These are phyloP conservation scores for Rehmannia glutinosa DNA, from an alignment of 257 asterid genomes.

Conservation along the genomic window DNA sequence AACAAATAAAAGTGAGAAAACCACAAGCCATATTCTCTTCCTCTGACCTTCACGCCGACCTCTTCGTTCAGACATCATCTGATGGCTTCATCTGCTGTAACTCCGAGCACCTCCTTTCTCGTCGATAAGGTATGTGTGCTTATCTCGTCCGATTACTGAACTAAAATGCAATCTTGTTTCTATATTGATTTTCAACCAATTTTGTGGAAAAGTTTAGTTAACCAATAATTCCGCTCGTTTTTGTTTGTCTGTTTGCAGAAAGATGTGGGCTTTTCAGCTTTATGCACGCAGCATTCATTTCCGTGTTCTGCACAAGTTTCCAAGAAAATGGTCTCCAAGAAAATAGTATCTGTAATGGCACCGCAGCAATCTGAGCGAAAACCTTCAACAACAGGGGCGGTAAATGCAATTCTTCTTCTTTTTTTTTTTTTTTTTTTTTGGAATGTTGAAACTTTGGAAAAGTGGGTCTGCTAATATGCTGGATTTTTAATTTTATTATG, in stretches of 20 bases:
- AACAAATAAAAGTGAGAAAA: not conserved
- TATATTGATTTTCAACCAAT: not conserved
- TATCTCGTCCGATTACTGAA: not conserved
- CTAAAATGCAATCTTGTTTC: not conserved
- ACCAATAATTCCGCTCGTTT: not conserved
- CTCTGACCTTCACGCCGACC: not conserved
- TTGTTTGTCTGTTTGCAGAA: constrained; percentile 37
- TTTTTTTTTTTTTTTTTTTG: not conserved
- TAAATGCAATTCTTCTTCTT: constrained; percentile 5
- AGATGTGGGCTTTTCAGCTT: constrained; percentile 52
- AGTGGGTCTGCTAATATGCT: constrained; percentile 12
- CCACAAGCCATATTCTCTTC: not conserved
- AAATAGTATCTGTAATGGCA: constrained; percentile 69
- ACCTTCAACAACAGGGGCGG: constrained; percentile 81
- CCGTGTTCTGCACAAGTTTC: constrained; percentile 31
- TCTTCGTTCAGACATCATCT: constrained; percentile 14
- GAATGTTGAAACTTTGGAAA: not conserved
- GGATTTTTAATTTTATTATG: constrained; percentile 23
- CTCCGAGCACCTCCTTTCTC: constrained; percentile 42
- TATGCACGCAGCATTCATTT: constrained; percentile 40
- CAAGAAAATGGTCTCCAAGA: constrained; percentile 42
- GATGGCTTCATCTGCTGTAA: constrained; percentile 60
- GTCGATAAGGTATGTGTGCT: constrained; percentile 37
- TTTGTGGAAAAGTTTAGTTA: not conserved
- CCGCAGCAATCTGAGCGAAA: constrained; percentile 74